Conservation (phyloP, 1,284 basidiomycete genomes). For the Mycena citricolor region DNA sequence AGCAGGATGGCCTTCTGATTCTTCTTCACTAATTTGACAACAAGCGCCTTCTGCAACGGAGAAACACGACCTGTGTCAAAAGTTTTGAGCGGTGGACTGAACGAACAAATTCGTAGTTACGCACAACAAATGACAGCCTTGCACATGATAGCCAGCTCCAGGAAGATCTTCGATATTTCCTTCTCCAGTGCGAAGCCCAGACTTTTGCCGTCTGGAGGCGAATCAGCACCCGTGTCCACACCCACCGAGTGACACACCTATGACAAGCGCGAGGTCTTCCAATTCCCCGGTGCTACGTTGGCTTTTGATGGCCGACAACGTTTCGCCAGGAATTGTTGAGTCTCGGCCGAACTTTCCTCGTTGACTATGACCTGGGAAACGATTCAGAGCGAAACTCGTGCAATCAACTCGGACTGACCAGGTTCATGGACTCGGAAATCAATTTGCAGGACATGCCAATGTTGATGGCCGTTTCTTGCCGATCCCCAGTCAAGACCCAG, state of each 20-base stretch:
- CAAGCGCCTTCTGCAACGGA: slow-evolving; percentile 95
- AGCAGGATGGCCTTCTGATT: slow-evolving; percentile 89
- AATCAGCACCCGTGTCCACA: slow-evolving; percentile 9
- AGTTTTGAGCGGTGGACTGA: slow-evolving; percentile 7
- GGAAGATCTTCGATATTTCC: slow-evolving; percentile 83
- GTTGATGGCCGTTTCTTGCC: slow-evolving; percentile 99
- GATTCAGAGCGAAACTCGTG: slow-evolving; percentile 7
- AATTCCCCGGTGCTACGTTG: slow-evolving; percentile 88
- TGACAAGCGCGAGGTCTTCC: slow-evolving; percentile 93
- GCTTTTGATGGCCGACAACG: slow-evolving; percentile 90
- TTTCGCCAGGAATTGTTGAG: slow-evolving; percentile 85
- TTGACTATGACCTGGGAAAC: slow-evolving; percentile 83
- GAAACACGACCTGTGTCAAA: slow-evolving; percentile 82
- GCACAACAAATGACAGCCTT: slow-evolving; percentile 97
- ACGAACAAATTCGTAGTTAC: slow-evolving; percentile 29
- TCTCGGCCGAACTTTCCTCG: slow-evolving; percentile 83
- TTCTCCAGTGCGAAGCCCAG: slow-evolving; percentile 92
- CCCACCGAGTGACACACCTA: slow-evolving; percentile 56
- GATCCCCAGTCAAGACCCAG: slow-evolving; percentile 97
- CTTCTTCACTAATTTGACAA: slow-evolving; percentile 98
- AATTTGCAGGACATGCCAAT: slow-evolving; percentile 97
- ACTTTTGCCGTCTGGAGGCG: slow-evolving; percentile 84
- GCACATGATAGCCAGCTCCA: slow-evolving; percentile 97
- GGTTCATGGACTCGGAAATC: slow-evolving; percentile 98
- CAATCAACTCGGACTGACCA: slow-evolving; percentile 52